Percentiles rank a stretch among this genome's conserved stretches.
These are phyloP conservation scores for Pseudoperonospora humuli DNA, from an alignment of 352 stramenopile genomes.

Conservation along the genomic window DNA sequence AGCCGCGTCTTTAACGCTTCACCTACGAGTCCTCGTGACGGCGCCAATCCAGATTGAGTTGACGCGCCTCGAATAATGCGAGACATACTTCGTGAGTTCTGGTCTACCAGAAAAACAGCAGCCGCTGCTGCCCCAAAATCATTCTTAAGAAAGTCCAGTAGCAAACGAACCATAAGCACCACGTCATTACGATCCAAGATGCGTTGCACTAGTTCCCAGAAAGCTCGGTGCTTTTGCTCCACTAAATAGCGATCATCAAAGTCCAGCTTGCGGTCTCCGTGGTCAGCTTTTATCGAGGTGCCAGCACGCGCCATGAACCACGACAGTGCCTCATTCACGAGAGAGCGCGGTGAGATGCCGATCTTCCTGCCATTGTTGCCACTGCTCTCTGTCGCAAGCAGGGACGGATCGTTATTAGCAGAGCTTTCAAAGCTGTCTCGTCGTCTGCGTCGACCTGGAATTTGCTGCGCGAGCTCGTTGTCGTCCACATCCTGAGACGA, in stretches of 20 bases:
- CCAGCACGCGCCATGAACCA: conserved; percentile 15
- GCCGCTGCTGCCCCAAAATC: conserved; percentile 41
- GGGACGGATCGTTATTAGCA: neutral
- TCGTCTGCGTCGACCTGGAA: conserved; percentile 10
- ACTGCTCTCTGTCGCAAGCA: conserved; percentile 5
- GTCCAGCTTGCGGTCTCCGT: conserved; percentile 2
- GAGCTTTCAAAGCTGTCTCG: conserved; percentile 7
- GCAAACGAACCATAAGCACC: conserved; percentile 59
- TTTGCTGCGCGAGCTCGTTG: conserved; percentile 6
- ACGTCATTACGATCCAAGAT: conserved; percentile 65
- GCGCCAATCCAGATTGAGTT: conserved; percentile 43
- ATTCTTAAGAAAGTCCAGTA: conserved; percentile 58
- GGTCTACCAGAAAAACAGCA: conserved; percentile 69
- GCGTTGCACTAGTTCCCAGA: conserved; percentile 70
- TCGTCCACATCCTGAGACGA: conserved; percentile 33
- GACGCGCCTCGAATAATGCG: conserved; percentile 44
- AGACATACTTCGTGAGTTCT: conserved; percentile 70
- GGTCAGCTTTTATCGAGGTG: neutral
- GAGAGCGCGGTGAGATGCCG: neutral
- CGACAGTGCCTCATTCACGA: conserved; percentile 6
- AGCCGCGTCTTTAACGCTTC: conserved; percentile 28
- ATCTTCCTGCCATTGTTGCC: neutral
- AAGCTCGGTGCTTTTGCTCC: conserved; percentile 64
- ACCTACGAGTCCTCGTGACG: conserved; percentile 47
- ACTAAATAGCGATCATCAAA: conserved; percentile 32